Conservation (phyloP, 306 rosid genomes). For the Arachis hypogaea region DNA sequence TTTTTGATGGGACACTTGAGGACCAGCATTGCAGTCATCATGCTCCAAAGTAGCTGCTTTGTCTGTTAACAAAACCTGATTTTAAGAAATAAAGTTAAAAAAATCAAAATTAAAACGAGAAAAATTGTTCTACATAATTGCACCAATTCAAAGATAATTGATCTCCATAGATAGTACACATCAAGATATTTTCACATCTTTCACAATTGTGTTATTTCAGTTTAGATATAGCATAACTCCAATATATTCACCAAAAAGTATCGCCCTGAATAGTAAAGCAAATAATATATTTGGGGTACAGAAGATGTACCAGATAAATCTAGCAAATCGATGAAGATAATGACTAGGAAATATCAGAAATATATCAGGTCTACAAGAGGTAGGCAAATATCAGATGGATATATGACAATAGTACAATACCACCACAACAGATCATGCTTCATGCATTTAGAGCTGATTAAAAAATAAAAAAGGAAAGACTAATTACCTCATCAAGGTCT, state of each 20-base stretch:
- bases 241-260: constrained; percentile 6
- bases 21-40: constrained; percentile 52
- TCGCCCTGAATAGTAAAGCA: constrained; percentile 9
- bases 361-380: constrained; percentile 21
- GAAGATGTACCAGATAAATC: constrained; percentile 1
- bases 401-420: neutral
- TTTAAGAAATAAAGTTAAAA: constrained; percentile 34
- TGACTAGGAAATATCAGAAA: constrained; percentile 6
- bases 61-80: constrained; percentile 75
- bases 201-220: constrained; percentile 2
- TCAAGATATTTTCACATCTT: constrained; percentile 13
- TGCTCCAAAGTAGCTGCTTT: constrained; percentile 61
- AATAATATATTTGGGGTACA: constrained; percentile 13
- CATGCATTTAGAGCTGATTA: constrained; percentile 11
- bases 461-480: constrained; percentile 1
- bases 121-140: constrained; percentile 23
- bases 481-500: constrained; percentile 94
- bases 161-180: constrained; percentile 18
- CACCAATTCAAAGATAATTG: constrained; percentile 20
- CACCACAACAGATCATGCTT: neutral
- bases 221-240: constrained; percentile 10
- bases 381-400: constrained; percentile 26
- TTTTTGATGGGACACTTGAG: constrained; percentile 48
- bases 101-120: constrained; percentile 21
- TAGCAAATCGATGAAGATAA: constrained; percentile 3